These are phyloP conservation scores for Agarophyton chilense DNA, from an alignment of 23 red algal genomes.

Conservation along the genomic window DNA sequence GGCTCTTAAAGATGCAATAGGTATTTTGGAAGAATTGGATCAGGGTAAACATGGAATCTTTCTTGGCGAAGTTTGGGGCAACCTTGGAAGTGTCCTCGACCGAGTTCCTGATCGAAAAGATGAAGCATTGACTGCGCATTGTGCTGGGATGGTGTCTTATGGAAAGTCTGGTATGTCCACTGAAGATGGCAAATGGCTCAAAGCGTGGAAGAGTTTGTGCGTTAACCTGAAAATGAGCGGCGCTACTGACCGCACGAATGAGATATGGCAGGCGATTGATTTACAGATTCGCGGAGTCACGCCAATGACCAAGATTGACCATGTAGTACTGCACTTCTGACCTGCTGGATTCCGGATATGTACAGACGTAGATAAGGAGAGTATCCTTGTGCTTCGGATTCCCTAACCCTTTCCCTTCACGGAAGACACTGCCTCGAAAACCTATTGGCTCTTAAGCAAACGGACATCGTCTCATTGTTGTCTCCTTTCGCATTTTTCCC, in stretches of 20 bases:
- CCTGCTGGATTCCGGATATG: too few species aligned
- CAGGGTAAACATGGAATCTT: slow-evolving; percentile 24
- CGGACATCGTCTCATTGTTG: too few species aligned
- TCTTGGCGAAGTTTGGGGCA: slow-evolving; percentile 69
- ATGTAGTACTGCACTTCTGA: slow-evolving; percentile 22
- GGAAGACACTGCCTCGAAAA: too few species aligned
- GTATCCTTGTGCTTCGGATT: too few species aligned
- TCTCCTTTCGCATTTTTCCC: too few species aligned
- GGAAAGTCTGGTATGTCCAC: slow-evolving; percentile 48
- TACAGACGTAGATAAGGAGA: too few species aligned
- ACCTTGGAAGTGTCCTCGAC: slow-evolving; percentile 61
- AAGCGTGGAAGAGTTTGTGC: slow-evolving; percentile 66
- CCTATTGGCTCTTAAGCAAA: too few species aligned
- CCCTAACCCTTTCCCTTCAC: too few species aligned
- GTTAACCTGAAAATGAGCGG: slow-evolving; percentile 50
- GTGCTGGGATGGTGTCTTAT: slow-evolving; percentile 56
- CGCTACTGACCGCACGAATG: slow-evolving; percentile 22
- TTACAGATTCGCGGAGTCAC: slow-evolving; percentile 57
- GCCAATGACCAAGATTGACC: slow-evolving; percentile 53
- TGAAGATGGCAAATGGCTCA: slow-evolving; percentile 59
- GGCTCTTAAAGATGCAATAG: slow-evolving; percentile 54
- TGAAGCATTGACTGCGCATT: slow-evolving; percentile 52
- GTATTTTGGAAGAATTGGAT: slow-evolving; percentile 54
- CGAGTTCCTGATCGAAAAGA: slow-evolving; percentile 24
- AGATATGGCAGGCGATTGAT: slow-evolving; percentile 67